Evolutionary conservation across 371 early-diverging fungal species (phyloP).

Genomic region (Nematocida sp.): DNA sequence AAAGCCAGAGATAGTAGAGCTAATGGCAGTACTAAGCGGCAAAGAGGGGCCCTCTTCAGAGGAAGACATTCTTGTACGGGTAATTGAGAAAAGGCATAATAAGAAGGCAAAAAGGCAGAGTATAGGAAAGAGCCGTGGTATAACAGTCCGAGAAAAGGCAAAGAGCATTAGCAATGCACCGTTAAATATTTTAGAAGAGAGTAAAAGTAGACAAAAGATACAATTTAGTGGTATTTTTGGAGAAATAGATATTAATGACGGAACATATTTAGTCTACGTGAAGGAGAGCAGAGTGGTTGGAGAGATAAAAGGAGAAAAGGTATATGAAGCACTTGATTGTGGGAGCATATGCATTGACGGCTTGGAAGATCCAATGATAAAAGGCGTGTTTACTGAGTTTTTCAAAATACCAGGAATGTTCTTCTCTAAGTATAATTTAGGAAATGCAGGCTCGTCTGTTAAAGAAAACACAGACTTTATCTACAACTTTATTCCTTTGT

Average conservation of each 20-base stretch:
- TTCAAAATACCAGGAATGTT: conserved; percentile 62
- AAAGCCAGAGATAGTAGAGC: not conserved
- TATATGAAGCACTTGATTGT: conserved; percentile 63
- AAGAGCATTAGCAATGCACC: not conserved
- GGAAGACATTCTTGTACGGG: not conserved
- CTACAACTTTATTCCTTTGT: conserved; percentile 63
- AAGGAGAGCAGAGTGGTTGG: conserved; percentile 46
- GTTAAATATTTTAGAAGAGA: not conserved
- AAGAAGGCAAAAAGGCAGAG: conserved; percentile 17
- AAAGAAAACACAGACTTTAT: conserved; percentile 65
- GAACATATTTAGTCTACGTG: conserved; percentile 63
- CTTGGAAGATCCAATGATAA: not conserved
- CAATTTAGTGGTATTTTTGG: conserved; percentile 48
- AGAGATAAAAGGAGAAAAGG: conserved; percentile 42
- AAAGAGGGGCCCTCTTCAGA: not conserved
- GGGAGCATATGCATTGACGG: conserved; percentile 23
- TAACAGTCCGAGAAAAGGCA: not conserved
- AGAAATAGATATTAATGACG: conserved; percentile 46
- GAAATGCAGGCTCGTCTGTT: not conserved
- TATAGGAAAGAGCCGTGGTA: not conserved
- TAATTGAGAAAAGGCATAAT: not conserved
- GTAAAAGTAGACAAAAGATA: not conserved
- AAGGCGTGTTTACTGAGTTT: conserved; percentile 44
- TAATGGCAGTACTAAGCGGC: conserved; percentile 12
- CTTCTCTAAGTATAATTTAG: conserved; percentile 18